Conservation (phyloP, 2,329 filamentous ascomycete genomes). For the Beauveria sp. region DNA sequence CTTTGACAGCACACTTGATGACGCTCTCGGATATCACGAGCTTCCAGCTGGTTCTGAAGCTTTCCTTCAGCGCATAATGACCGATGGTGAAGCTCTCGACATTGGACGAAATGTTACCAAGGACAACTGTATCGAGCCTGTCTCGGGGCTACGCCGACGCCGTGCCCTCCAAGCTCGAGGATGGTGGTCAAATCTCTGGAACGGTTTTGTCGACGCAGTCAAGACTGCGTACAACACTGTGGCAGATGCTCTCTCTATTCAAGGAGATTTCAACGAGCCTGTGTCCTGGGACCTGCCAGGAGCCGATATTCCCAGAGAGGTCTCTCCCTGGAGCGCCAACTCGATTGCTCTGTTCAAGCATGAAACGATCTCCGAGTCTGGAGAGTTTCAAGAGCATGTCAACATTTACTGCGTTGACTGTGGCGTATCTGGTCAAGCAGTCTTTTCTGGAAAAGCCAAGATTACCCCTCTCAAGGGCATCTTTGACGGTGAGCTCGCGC, state of each 20-base stretch:
- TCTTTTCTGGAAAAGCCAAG: constrained; percentile 20
- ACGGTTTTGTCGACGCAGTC: constrained; percentile 6
- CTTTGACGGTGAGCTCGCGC: constrained; percentile 19
- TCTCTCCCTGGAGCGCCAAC: constrained; percentile 22
- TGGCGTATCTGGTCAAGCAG: constrained; percentile 20
- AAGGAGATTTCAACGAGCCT: constrained; percentile 17
- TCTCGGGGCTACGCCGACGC: not conserved
- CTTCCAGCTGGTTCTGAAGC: constrained; percentile 12
- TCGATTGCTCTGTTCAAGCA: constrained; percentile 6
- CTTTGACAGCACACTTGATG: constrained; percentile 24
- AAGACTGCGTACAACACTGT: constrained; percentile 3
- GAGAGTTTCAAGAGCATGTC: constrained; percentile 16
- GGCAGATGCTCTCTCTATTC: constrained; percentile 10
- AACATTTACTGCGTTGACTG: constrained; percentile 26
- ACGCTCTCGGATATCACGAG: constrained; percentile 17
- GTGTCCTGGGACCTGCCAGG: constrained; percentile 13
- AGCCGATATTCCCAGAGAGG: constrained; percentile 15
- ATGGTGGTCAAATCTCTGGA: not conserved
- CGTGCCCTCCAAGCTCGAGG: not conserved
- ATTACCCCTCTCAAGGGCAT: constrained; percentile 20
- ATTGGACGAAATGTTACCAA: not conserved
- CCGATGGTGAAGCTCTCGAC: not conserved
- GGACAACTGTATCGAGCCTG: not conserved
- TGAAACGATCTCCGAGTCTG: not conserved
- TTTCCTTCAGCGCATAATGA: constrained; percentile 14